phyloP scores from a whole-genome alignment of 2,329 filamentous ascomycete species.

The Endothia cerciana region DNA sequence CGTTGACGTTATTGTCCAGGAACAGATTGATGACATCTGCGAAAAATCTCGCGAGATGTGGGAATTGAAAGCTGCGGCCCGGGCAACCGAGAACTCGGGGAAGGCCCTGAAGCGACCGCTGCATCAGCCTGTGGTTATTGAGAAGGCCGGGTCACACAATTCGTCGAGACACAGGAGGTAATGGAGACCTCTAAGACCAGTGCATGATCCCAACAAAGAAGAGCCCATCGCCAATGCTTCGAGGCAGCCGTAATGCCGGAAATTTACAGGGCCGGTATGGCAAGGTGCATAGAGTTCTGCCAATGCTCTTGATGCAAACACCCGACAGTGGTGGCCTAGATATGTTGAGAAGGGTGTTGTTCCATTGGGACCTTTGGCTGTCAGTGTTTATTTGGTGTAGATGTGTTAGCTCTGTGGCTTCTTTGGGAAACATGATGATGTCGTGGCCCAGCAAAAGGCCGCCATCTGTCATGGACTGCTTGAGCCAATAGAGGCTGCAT shows the following conservation, averaged over 20 bases:
- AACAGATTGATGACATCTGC: slow-evolving; percentile 67
- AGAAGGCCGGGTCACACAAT: slow-evolving; percentile 43
- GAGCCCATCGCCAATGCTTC: background rate
- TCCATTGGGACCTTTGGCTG: slow-evolving; percentile 23
- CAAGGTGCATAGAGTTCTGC: slow-evolving; percentile 12
- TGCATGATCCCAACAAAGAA: slow-evolving; percentile 1
- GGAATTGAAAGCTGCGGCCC: slow-evolving; percentile 59
- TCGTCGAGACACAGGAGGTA: slow-evolving; percentile 37
- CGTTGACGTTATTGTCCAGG: slow-evolving; percentile 44
- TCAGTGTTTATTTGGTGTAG: slow-evolving; percentile 15
- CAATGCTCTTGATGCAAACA: slow-evolving; percentile 6
- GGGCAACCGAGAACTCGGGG: slow-evolving; percentile 49
- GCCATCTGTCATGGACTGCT: slow-evolving; percentile 50
- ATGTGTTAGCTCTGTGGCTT: slow-evolving; percentile 17
- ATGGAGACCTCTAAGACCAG: slow-evolving; percentile 19
- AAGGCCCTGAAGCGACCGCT: slow-evolving; percentile 59
- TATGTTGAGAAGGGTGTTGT: slow-evolving; percentile 16
- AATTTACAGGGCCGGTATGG: slow-evolving; percentile 1
- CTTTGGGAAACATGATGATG: slow-evolving; percentile 33
- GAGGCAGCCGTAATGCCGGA: slow-evolving; percentile 26
- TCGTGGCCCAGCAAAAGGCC: slow-evolving; percentile 44
- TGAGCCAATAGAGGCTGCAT: slow-evolving; percentile 37
- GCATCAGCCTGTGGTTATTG: slow-evolving; percentile 59
- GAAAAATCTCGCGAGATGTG: slow-evolving; percentile 61
- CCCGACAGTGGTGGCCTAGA: slow-evolving; percentile 4